Evolutionary conservation across 768 basidiomycete species (phyloP).

Genomic region (Naganishia friedmannii): DNA sequence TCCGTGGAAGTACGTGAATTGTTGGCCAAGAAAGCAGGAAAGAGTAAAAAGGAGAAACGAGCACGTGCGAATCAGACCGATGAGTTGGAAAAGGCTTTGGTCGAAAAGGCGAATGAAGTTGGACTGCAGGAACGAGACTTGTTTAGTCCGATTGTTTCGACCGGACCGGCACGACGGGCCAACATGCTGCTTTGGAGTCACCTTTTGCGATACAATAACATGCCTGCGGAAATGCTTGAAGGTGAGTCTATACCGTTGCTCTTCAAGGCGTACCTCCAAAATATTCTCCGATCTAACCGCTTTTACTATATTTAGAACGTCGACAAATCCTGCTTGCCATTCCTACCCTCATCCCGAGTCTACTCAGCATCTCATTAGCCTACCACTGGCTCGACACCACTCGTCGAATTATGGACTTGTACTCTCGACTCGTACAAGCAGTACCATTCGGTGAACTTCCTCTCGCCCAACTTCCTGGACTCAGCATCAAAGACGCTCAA

Average conservation of each 20-base stretch:
- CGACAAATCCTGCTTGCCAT: constrained; percentile 66
- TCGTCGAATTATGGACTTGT: constrained; percentile 72
- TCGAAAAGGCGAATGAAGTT: constrained; percentile 40
- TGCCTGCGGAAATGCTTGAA: constrained; percentile 60
- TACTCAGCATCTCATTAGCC: constrained; percentile 75
- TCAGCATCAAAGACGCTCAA: constrained; percentile 55
- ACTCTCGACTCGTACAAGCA: constrained; percentile 80
- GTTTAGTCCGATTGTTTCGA: constrained; percentile 29
- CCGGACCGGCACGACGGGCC: constrained; percentile 53
- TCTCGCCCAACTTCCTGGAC: constrained; percentile 75
- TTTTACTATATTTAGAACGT: constrained; percentile 60
- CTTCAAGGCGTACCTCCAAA: constrained; percentile 32
- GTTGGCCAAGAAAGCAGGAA: constrained; percentile 36
- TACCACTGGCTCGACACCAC: constrained; percentile 86
- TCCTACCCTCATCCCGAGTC: constrained; percentile 70
- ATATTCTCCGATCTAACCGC: background rate
- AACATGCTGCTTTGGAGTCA: constrained; percentile 80
- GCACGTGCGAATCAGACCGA: constrained; percentile 46
- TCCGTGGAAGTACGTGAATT: constrained; percentile 51
- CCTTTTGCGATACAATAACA: constrained; percentile 65
- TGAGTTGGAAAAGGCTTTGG: constrained; percentile 48
- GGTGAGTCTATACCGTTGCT: constrained; percentile 55
- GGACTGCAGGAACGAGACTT: constrained; percentile 37
- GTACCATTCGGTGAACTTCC: constrained; percentile 54
- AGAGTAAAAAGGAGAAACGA: constrained; percentile 50